Evolutionary conservation across 108 stramenopile genomes (phyloP), one percentile per base, ranked within the genome.

Genomic region (Skeletonema potamos): DNA sequence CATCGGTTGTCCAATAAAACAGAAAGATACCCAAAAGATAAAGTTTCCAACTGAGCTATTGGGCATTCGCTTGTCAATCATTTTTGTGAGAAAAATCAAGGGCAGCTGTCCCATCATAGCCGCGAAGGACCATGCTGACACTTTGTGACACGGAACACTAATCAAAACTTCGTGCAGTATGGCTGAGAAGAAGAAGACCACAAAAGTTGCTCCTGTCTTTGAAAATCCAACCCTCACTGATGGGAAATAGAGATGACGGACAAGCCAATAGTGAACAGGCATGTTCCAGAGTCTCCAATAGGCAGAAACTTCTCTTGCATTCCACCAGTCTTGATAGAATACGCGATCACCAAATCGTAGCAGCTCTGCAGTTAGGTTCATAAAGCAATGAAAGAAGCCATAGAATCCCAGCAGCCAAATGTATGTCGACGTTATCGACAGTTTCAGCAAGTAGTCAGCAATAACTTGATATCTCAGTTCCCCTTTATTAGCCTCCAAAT

Each of bases 241-340:
- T 1, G 94, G 96, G 63, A 98, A 93, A 69, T 93, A 98, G 3
- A 95, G 39, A 68, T 98, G 97, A 13, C 98, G 87, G 27, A 96
- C 87, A 30, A 89, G 78, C 97, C 97, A 97, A 61, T 93, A 92
- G 68, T 97, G 97, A 0, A 97, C 97, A 7, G 97, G 97, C 67
- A 96, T 84, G 71, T 97, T 97, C 97, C 95, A 97, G 1, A 94
- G 66, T 22, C 96, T 66, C 97, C 97, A 98, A 72, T 96, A 98
- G 6, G 87, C 82, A 30, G 83, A 86, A 11, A 94, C 87, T 27
- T 94, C 91, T 7, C 86, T 82, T 34, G 94, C 89, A 70, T 98
- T 98, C 95, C 95, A 96, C 91, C 91, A 92, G 74, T 92, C 91
- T 69, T 81, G 83, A 73, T 92, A 92, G 54, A 92, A 82, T 15